Evolutionary conservation across 345 rosid species (phyloP).

Genomic region (Brassica nigra): DNA sequence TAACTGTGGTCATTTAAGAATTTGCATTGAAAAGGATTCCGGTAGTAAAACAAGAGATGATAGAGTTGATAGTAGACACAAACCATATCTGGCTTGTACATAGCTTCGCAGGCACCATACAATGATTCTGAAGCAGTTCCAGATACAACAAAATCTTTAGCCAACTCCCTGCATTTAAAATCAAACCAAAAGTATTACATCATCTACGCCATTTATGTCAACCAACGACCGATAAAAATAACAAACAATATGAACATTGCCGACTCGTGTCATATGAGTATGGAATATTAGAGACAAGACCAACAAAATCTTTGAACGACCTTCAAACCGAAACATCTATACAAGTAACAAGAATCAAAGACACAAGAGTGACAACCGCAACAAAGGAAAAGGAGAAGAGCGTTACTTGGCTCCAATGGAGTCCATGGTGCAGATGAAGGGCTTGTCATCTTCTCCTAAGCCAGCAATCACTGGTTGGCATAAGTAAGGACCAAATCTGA

Average conservation of each 20-base stretch:
- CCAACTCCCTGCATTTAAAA: constrained; percentile 67
- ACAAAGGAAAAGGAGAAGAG: neutral
- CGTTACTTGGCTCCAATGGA: constrained; percentile 91
- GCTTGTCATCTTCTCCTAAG: constrained; percentile 86
- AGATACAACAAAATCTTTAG: constrained; percentile 94
- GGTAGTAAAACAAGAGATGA: neutral
- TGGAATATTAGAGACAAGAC: neutral
- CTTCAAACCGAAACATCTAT: neutral
- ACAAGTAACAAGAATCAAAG: neutral
- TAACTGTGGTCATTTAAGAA: neutral
- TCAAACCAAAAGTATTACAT: constrained; percentile 2
- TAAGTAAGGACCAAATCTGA: constrained; percentile 95
- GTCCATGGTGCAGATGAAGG: constrained; percentile 98
- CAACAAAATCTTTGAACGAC: neutral
- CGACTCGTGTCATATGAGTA: neutral
- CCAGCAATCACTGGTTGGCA: constrained; percentile 99
- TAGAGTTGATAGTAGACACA: constrained; percentile 41
- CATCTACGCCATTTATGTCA: neutral
- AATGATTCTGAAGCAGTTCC: constrained; percentile 95
- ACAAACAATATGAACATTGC: neutral
- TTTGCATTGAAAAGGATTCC: neutral
- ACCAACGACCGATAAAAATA: neutral
- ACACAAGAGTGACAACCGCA: neutral
- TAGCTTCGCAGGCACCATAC: constrained; percentile 93
- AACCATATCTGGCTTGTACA: constrained; percentile 96